phyloP scores from a whole-genome alignment of 2,329 filamentous ascomycete species.

The Pseudohalonectria lignicola region DNA sequence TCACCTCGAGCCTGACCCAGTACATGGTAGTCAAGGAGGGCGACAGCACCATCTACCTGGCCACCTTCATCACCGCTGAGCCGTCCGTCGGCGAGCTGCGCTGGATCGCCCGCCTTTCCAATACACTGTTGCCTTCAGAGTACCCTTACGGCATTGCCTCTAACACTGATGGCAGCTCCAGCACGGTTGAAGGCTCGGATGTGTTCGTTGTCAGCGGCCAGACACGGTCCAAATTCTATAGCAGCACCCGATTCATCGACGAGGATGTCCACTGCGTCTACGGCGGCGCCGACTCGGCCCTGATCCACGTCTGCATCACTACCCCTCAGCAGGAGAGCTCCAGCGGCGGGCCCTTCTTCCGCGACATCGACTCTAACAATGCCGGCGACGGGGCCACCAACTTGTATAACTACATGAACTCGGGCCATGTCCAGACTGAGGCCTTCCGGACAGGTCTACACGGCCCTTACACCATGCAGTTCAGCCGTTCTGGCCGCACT shows the following conservation, averaged over 20 bases:
- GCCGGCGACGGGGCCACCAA: constrained; percentile 41
- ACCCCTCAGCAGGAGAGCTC: constrained; percentile 46
- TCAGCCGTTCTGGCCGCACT: constrained; percentile 47
- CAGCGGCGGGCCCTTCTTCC: constrained; percentile 56
- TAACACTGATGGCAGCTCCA: constrained; percentile 37
- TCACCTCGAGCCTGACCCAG: constrained; percentile 48
- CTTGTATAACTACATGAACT: constrained; percentile 62
- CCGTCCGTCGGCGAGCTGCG: constrained; percentile 49
- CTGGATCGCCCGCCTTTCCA: constrained; percentile 50
- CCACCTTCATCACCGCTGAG: constrained; percentile 48
- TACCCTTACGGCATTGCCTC: constrained; percentile 44
- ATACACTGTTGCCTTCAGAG: constrained; percentile 35
- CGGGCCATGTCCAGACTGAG: constrained; percentile 52
- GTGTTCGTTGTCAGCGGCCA: constrained; percentile 49
- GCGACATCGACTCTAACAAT: constrained; percentile 57
- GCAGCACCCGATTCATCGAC: constrained; percentile 58
- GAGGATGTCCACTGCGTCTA: constrained; percentile 52
- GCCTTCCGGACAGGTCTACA: constrained; percentile 50
- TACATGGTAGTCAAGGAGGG: constrained; percentile 51
- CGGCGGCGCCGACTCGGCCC: constrained; percentile 26
- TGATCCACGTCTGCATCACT: constrained; percentile 50
- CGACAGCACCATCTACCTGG: constrained; percentile 49
- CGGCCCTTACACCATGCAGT: constrained; percentile 52
- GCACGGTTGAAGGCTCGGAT: constrained; percentile 45
- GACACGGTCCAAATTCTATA: constrained; percentile 62